Percentiles rank a stretch among this genome's conserved stretches.
These are phyloP conservation scores for Cavenderia fasciculata DNA, from an alignment of 78 protist genomes.

Conservation along the genomic window DNA sequence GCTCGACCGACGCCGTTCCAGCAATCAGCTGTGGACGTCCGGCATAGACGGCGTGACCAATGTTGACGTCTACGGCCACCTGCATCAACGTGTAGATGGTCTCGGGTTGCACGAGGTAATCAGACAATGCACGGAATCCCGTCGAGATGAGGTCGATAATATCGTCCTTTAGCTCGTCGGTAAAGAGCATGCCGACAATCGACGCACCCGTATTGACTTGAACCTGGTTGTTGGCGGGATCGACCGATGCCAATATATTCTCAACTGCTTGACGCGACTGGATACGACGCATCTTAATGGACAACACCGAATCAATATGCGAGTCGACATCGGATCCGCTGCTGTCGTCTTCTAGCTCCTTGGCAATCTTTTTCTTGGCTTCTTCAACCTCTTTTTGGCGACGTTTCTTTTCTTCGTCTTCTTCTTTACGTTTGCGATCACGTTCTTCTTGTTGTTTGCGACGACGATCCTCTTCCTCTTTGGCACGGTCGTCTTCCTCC, in stretches of 20 bases:
- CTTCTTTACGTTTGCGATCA: conserved; percentile 28
- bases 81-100: conserved; percentile 37
- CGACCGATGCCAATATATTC: not conserved
- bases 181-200: not conserved
- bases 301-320: conserved; percentile 42
- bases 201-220: not conserved
- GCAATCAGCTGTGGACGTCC: not conserved
- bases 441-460: conserved; percentile 12
- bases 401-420: conserved; percentile 43
- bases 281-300: conserved; percentile 33
- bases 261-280: conserved; percentile 15
- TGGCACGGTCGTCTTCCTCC: conserved; percentile 26
- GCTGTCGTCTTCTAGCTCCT: conserved; percentile 57
- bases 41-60: not conserved
- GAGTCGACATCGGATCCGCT: conserved; percentile 44
- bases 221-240: conserved; percentile 20
- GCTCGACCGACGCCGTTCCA: conserved; percentile 39
- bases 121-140: conserved; percentile 33
- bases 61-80: conserved; percentile 19
- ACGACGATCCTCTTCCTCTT: conserved; percentile 55
- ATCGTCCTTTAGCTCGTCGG: conserved; percentile 70
- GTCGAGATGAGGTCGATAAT: conserved; percentile 33
- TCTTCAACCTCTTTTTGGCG: conserved; percentile 33
- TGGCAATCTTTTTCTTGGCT: conserved; percentile 2
- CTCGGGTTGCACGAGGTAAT: conserved; percentile 21